Percentiles rank a stretch among this genome's conserved stretches.
phyloP scores from a whole-genome alignment of 1,284 basidiomycete genomes.

The Boletus chippewaensis region DNA sequence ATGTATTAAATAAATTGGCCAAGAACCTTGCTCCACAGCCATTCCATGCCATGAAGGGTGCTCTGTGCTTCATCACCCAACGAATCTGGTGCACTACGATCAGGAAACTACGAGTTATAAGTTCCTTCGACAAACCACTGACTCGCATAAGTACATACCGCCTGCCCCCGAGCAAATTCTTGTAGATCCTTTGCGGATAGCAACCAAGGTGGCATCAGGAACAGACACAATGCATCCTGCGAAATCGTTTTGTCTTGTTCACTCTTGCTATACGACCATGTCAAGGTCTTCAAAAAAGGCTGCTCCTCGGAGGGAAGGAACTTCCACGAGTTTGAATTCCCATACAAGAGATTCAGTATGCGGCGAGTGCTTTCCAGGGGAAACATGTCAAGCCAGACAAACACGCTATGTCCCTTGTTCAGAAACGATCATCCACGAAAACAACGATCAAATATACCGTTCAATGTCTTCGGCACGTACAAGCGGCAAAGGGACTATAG shows the following conservation, averaged over 20 bases:
- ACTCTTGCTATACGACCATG: conserved; percentile 39
- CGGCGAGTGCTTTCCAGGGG: conserved; percentile 52
- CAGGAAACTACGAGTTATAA: conserved; percentile 21
- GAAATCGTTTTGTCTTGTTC: conserved; percentile 13
- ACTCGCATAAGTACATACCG: conserved; percentile 33
- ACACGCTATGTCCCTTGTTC: conserved; percentile 28
- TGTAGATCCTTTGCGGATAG: conserved; percentile 50
- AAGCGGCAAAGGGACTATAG: conserved; percentile 28
- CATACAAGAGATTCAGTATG: conserved; percentile 44
- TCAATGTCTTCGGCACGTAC: conserved; percentile 34
- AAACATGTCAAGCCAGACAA: conserved; percentile 43
- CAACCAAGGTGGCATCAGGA: conserved; percentile 62
- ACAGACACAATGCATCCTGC: conserved; percentile 40
- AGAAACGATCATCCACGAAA: conserved; percentile 2
- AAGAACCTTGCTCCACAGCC: conserved; percentile 62
- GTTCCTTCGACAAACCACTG: not conserved
- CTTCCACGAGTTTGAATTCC: conserved; percentile 37
- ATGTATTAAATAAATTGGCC: not conserved
- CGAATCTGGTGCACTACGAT: conserved; percentile 12
- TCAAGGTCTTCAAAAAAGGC: conserved; percentile 40
- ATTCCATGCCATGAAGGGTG: conserved; percentile 29
- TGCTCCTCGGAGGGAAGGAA: conserved; percentile 37
- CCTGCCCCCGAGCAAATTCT: conserved; percentile 43
- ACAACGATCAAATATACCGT: conserved; percentile 30
- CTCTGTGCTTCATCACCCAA: conserved; percentile 30